Percentiles rank a stretch among this genome's conserved stretches.
Evolutionary conservation across 2,329 filamentous ascomycete genomes (phyloP).

Genomic region (Alternaria conjuncta): DNA sequence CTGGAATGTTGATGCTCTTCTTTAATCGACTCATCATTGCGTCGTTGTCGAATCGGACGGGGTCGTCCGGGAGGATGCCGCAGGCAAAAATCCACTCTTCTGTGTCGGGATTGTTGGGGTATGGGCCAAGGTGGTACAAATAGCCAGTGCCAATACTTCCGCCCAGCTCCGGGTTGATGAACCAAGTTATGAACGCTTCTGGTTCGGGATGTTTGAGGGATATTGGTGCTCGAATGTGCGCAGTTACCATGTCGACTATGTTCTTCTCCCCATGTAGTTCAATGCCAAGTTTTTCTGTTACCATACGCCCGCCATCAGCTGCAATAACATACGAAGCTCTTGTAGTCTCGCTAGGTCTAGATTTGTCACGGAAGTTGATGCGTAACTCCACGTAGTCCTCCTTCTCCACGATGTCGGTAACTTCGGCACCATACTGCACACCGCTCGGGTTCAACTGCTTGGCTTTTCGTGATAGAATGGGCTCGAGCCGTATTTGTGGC

Average conservation of each 20-base stretch:
- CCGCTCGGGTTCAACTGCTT: background rate
- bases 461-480: background rate
- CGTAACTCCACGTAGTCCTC: background rate
- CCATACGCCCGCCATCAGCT: background rate
- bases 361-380: background rate
- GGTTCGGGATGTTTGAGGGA: background rate
- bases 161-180: background rate
- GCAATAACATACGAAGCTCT: background rate
- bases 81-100: background rate
- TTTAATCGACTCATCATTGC: background rate
- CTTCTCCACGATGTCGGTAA: background rate
- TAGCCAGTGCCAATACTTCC: background rate
- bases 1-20: background rate
- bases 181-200: background rate
- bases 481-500: background rate
- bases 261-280: background rate
- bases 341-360: background rate
- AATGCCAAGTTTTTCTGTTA: background rate
- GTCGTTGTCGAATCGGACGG: background rate
- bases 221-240: background rate
- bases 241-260: background rate
- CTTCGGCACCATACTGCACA: background rate
- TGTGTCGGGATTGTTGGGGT: background rate
- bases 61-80: background rate
- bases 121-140: background rate